Evolutionary conservation across 148 eudicot species (phyloP), one percentile per base, ranked within the genome.

Genomic region (Diospyros lotus): DNA sequence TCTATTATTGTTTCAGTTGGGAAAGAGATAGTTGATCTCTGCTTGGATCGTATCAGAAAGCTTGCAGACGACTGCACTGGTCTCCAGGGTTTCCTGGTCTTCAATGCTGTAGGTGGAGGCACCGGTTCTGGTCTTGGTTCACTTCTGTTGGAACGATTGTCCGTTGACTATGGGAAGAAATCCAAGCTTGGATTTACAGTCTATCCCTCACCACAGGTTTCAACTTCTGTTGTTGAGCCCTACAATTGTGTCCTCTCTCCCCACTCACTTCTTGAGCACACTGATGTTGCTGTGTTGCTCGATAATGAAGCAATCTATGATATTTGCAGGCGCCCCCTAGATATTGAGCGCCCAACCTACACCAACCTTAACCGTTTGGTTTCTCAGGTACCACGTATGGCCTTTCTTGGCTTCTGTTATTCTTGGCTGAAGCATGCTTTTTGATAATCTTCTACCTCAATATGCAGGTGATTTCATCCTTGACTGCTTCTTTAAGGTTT

Each of bases 71-170:
- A 70, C 73, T 70, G 73, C 63, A 70, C 73, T 9, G 73, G 73
- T 13, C 73, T 70, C 42, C 73, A 70, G 9, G 73, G 73, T 48
- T 70, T 70, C 73, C 9, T 70, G 63, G 73, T 70, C 4, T 70
- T 70, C 73, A 62, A 70, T 7, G 73, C 73, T 15, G 73, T 70
- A 6, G 73, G 73, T 70, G 73, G 73, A 13, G 73, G 73, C 7
- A 70, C 73, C 4, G 73, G 73, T 6, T 70, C 73, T 70, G 73
- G 73, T 2, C 73, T 70, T 4, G 73, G 73, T 6, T 70, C 73
- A 40, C 73, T 70, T 40, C 73, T 70, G 9, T 62, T 70, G 0
- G 73, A 70, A 41, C 14, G 73, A 50, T 50, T 70, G 40, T 70
- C 73, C 0, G 73, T 70, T 0, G 73, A 70, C 2, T 70, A 70